Conservation (phyloP, 768 basidiomycete species). For the Strobilomyces confusus region DNA sequence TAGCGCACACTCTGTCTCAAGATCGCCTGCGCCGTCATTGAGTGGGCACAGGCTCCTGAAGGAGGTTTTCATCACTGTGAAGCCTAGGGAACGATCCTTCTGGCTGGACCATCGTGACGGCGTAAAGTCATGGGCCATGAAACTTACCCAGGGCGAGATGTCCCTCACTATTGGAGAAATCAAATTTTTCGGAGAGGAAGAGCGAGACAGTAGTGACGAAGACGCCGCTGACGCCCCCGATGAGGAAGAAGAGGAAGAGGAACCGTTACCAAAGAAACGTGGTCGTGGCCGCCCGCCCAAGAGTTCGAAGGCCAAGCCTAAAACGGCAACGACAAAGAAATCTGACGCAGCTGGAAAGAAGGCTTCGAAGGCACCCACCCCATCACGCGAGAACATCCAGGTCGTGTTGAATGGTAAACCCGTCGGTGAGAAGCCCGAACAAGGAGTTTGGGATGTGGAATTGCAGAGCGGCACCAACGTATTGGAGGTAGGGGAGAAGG, state of each 20-base stretch:
- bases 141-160: constrained; percentile 55
- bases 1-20: constrained; percentile 29
- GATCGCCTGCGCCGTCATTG: constrained; percentile 29
- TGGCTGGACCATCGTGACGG: constrained; percentile 64
- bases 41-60: constrained; percentile 44
- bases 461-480: constrained; percentile 56
- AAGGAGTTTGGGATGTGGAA: constrained; percentile 59
- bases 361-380: constrained; percentile 37
- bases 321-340: constrained; percentile 31
- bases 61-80: constrained; percentile 48
- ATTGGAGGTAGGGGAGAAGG: constrained; percentile 71
- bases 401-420: constrained; percentile 60
- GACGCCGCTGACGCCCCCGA: constrained; percentile 46
- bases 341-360: constrained; percentile 39
- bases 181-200: constrained; percentile 52
- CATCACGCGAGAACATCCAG: constrained; percentile 47
- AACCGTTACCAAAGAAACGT: constrained; percentile 39
- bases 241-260: constrained; percentile 42
- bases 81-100: constrained; percentile 57
- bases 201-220: constrained; percentile 54
- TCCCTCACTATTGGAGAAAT: constrained; percentile 52
- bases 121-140: constrained; percentile 70
- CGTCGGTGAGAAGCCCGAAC: constrained; percentile 43
- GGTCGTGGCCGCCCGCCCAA: constrained; percentile 35
- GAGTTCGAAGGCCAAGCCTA: constrained; percentile 31